Conservation (phyloP, 164 flowering plant genomes). For the Berberis thunbergii region DNA sequence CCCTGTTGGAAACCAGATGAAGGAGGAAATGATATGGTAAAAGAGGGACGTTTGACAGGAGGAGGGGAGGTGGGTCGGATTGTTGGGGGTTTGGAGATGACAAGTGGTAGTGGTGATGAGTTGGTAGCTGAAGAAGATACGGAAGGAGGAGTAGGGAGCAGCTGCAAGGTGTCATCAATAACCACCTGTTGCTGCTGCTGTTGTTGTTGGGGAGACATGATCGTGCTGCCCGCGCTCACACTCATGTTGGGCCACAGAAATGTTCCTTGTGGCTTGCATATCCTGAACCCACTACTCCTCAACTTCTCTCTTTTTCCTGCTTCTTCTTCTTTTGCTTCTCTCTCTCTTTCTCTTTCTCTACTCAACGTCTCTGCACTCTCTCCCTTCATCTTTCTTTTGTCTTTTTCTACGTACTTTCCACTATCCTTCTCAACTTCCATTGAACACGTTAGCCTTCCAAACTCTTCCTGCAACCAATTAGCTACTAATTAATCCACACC, state of each 20-base stretch:
- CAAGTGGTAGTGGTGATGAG: constrained; percentile 11
- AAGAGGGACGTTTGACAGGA: constrained; percentile 25
- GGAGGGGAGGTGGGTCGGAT: constrained; percentile 24
- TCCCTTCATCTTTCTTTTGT: neutral
- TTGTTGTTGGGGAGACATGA: neutral
- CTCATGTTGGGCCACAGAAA: constrained; percentile 53
- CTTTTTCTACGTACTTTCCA: too few relatives aligned
- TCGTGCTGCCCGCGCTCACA: neutral
- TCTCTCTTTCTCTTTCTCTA: constrained; percentile 13
- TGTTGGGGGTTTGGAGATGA: neutral
- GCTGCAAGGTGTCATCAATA: constrained; percentile 17
- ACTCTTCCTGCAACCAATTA: too few relatives aligned
- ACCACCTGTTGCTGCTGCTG: constrained; percentile 7
- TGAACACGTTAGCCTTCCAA: too few relatives aligned
- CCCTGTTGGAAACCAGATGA: neutral
- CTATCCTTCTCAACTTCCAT: too few relatives aligned
- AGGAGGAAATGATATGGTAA: neutral
- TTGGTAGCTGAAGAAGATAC: constrained; percentile 28
- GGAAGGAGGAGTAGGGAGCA: constrained; percentile 46
- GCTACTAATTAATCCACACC: too few relatives aligned
- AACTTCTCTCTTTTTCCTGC: constrained; percentile 27
- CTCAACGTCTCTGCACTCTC: neutral
- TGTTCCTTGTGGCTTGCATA: constrained; percentile 66
- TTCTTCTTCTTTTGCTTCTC: constrained; percentile 7
- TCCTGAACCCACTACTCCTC: constrained; percentile 71